A percentile compares a stretch with the other conserved stretches of the same genome.
Conservation (phyloP, 169 alveolate species). For the Plasmodium sp. region DNA sequence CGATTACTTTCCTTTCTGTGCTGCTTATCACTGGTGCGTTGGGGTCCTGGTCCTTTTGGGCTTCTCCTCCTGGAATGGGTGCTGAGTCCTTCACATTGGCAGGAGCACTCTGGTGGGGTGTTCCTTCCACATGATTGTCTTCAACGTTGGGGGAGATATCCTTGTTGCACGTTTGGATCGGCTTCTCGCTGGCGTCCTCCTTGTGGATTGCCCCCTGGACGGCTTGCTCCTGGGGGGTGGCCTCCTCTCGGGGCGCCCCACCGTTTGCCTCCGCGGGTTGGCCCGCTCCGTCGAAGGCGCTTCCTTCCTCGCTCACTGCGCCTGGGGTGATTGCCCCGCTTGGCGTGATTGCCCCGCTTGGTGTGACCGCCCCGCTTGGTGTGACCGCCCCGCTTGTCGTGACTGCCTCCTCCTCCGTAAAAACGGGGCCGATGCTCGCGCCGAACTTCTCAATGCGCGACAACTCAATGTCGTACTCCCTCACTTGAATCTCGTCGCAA, state of each 20-base stretch:
- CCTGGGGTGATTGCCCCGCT: not conserved
- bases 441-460: constrained; percentile 81
- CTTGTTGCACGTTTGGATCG: not conserved
- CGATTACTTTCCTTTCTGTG: not conserved
- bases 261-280: not conserved
- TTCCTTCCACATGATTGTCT: not conserved
- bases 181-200: not conserved
- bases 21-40: not conserved
- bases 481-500: constrained; percentile 72
- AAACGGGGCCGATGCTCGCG: constrained; percentile 77
- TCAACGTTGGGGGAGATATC: not conserved
- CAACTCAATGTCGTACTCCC: constrained; percentile 79
- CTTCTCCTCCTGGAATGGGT: not conserved
- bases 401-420: constrained; percentile 28
- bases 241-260: not conserved
- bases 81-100: not conserved
- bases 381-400: not conserved
- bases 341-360: not conserved
- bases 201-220: not conserved
- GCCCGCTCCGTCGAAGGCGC: not conserved
- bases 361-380: not conserved
- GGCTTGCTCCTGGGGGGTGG: not conserved
- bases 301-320: not conserved
- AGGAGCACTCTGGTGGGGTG: not conserved
- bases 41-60: not conserved